These are phyloP conservation scores for Oidiodendron maius DNA, from an alignment of 495 filamentous ascomycete genomes.

Conservation along the genomic window DNA sequence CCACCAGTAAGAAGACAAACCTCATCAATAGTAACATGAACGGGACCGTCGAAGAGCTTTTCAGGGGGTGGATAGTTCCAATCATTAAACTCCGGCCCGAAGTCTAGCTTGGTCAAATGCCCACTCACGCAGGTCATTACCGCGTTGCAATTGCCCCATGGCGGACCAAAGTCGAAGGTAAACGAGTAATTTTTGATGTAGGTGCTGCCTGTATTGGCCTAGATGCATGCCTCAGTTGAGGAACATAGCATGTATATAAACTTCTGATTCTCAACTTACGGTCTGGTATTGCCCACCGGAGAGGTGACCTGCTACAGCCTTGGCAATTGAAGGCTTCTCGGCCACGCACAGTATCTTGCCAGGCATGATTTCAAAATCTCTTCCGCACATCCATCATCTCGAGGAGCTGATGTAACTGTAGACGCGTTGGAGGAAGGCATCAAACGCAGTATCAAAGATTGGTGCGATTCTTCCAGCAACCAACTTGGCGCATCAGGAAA, in stretches of 20 bases:
- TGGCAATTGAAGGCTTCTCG: slow-evolving; percentile 95
- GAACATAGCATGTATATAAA: slow-evolving; percentile 7
- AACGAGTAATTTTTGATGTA: slow-evolving; percentile 96
- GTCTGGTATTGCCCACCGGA: slow-evolving; percentile 65
- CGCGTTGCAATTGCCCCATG: slow-evolving; percentile 78
- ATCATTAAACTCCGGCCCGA: slow-evolving; percentile 53
- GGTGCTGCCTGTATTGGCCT: slow-evolving; percentile 56
- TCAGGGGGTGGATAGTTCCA: slow-evolving; percentile 80
- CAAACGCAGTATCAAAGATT: too few relatives aligned
- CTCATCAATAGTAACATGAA: slow-evolving; percentile 56
- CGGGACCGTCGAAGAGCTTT: slow-evolving; percentile 75
- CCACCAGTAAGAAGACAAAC: slow-evolving; percentile 33
- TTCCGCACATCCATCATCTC: not conserved
- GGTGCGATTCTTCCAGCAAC: too few relatives aligned
- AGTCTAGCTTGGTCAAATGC: slow-evolving; percentile 72
- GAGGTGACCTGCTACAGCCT: slow-evolving; percentile 85
- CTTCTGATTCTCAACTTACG: slow-evolving; percentile 43
- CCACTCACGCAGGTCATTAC: slow-evolving; percentile 91
- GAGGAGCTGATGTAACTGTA: not conserved
- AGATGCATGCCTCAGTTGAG: slow-evolving; percentile 26
- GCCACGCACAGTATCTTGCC: slow-evolving; percentile 73
- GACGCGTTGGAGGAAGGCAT: not conserved
- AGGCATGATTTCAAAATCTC: slow-evolving; percentile 13
- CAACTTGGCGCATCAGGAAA: slow-evolving; percentile 2
- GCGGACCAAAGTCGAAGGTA: slow-evolving; percentile 72